Percentiles rank a stretch among this genome's conserved stretches.
phyloP scores from a whole-genome alignment of 2,329 filamentous ascomycete species.

The Scleromitrula shiraiana region DNA sequence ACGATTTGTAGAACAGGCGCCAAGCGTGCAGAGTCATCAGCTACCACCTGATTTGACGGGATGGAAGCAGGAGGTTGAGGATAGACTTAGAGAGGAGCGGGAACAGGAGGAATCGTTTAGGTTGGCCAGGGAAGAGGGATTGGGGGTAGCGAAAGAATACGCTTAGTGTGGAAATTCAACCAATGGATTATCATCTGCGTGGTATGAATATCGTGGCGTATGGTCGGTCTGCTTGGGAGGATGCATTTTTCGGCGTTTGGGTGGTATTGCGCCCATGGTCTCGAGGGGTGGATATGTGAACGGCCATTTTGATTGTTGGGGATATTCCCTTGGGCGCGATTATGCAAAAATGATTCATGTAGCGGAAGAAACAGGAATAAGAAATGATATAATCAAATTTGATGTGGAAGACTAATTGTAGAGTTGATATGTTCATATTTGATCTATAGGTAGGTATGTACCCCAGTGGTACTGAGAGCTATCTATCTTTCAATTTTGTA shows the following conservation, averaged over 20 bases:
- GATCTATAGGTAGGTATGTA: no score
- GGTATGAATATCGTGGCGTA: conserved; percentile 14
- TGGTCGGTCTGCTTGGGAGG: not conserved
- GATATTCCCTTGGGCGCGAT: no score
- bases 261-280: not conserved
- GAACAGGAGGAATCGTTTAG: conserved; percentile 48
- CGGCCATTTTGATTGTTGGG: no score
- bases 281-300: conserved; percentile 1
- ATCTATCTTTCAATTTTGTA: no score
- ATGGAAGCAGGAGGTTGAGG: conserved; percentile 62
- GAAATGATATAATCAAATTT: no score
- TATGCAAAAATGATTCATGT: no score
- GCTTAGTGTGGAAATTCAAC: conserved; percentile 13
- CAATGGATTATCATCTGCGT: conserved; percentile 7
- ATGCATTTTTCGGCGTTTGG: not conserved
- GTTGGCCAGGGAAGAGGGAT: conserved; percentile 46
- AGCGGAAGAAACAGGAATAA: no score
- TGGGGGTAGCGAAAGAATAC: conserved; percentile 48
- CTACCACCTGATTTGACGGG: conserved; percentile 70
- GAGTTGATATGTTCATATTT: no score
- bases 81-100: conserved; percentile 54
- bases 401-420: no score
- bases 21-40: conserved; percentile 76
- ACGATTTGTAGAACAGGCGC: conserved; percentile 73
- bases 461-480: no score